Base-by-base conservation (phyloP, 345 rosid genomes). In the Heritiera littoralis region DNA sequence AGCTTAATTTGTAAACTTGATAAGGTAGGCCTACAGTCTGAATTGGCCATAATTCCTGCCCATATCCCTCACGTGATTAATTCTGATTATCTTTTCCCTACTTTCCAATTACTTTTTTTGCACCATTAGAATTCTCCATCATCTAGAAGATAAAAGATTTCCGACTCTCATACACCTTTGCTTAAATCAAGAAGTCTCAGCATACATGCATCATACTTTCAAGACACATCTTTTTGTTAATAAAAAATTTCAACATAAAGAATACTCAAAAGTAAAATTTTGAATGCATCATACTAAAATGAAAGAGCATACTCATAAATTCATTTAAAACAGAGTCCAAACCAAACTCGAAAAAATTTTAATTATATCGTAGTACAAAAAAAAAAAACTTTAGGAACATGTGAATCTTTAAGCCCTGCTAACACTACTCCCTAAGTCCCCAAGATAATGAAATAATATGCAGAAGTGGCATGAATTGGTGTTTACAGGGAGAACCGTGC, bases 11-110 rank as follows among this genome's bases (percentile, higher is more conserved):
- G 30, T 71, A 59, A 72, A 59, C 58, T 20, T 52, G 77, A 80
- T 9, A 49, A 64, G 77, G 56, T 61, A 51, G 80, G 59, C 60
- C 78, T 80, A 76, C 73, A 32, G 46, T 38, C 18, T 66, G 72
- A 72, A 72, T 41, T 80, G 79, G 46, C 68, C 75, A 60, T 45
- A 55, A 49, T 63, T 61, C 49, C 60, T 76, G 64, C 72, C 76
- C 78, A 45, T 81, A 77, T 73, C 78, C 40, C 55, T 30, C 30
- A 23, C 18, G 64, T 72, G 46, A 77, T 72, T 66, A 46, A 15
- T 41, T 58, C 10, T 40, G n/a, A 18, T 3, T 32, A 38, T 35
- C 55, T 64, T 55, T 7, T 1, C 84, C 81, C 72, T 80, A 71
- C 82, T 79, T 56, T 46, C 80, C 66, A 66, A 72, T n/a, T 35